Evolutionary conservation across 192 early-diverging fungal genomes (phyloP), one percentile per base, ranked within the genome.

Genomic region (Backusella circina): DNA sequence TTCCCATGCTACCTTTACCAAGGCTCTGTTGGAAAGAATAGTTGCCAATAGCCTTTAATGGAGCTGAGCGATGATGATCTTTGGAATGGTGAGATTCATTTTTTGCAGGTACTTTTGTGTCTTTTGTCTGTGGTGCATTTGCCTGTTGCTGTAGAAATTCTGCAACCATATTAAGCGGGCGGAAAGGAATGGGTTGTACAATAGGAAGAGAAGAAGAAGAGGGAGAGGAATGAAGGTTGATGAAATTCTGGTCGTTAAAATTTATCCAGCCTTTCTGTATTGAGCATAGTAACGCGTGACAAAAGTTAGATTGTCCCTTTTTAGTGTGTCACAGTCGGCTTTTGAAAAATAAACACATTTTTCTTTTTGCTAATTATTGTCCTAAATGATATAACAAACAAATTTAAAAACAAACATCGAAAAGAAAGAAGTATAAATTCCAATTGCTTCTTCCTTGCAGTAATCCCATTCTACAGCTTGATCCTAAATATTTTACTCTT

Each of bases 1-100:
- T 99, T 65, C 96, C 97, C 92, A 95, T 96, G 76, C 92, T 94
- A 15, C 97, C 97, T 47, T 95, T 93, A 36, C 97, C 97, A 50
- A 99, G 87, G 5, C 95, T 98, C 74, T 98, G 95, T 5, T 71
- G 65, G 21, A 81, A 54, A 32, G 75, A 66, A 35, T 74, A 81
- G 26, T 81, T 77, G 37, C 79, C 79, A 54, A 81, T 74, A 3
- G 54, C 71, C 66, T 81, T 81, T 26, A 66, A 70, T 51, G 71
- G 67, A 23, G 9, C 33, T 28, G 54, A 28, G 31, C 39, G 65
- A 32, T 36, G 75, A 16, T 41, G 67, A 68, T 35, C 23, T 21
- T 9, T 30, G 8, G 37, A 16, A 35, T 33, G 65, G 5, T 16
- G 65, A 67, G 28, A 67, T 31, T 67, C 65, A 10, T 77, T 23